Base-by-base conservation (phyloP, 176 grass and related monocot genomes). In the Aegilops speltoides region DNA sequence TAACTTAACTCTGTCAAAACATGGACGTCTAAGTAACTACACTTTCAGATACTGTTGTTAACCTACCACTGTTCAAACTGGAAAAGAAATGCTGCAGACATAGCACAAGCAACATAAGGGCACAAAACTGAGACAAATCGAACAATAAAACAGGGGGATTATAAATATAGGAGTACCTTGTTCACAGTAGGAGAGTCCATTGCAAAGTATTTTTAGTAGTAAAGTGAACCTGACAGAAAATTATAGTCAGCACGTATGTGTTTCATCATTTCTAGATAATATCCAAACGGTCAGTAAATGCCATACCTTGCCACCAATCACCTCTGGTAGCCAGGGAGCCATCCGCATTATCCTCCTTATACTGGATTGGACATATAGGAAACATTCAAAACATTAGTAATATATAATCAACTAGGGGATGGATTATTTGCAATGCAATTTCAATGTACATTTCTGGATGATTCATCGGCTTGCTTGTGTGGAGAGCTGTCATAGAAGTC, bases 231-330 rank as follows among this genome's bases (percentile, higher is more conserved):
- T 99, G 94, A 19, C 14, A 92, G 66, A 61, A 23, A 2, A 86
- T 63, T 79, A 36, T 20, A 70, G 36, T 79, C 54, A 89, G 68
- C 37, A 38, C 16, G 9, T 38, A 38, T 36, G 4, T 19, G 74
- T 84, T 77, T 61, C 24, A 59, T 52, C 10, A 14, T 76, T 28
- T 91, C 12, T 76, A 84, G 28, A 78, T 36, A 48, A 54, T 76
- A 54, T 63, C 8, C n/a, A 70, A 50, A 63, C 1, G 2, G 22
- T 26, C 7, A 72, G 19, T 24, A 22, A 16, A 70, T 28, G 14
- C 2, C 19, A 66, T 89, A 99, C 94, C 97, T 96, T 99, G 97
- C 94, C 97, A 96, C 97, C 97, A 99, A 86, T 99, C 93, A 83
- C 97, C 97, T 94, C 97, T 94, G 65, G 90, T 99, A 73, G 94